Evolutionary conservation across 371 early-diverging fungal genomes (phyloP).

Genomic region (Mortierella polycephala): DNA sequence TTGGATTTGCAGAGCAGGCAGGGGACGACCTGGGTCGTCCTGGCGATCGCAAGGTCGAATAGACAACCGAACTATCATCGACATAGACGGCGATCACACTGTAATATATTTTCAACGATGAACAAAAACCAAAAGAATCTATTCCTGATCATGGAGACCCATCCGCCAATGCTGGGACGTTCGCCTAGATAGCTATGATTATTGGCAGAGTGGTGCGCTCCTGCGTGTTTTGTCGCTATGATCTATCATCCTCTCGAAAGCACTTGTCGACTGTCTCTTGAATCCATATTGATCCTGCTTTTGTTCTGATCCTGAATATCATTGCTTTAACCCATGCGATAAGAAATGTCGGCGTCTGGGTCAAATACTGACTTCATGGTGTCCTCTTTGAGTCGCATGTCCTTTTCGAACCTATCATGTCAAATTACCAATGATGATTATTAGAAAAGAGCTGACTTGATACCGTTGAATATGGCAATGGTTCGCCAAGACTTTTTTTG

Average conservation of each 20-base stretch:
- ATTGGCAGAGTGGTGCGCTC: too few species aligned
- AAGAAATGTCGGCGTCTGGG: slow-evolving; percentile 26
- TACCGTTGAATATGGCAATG: too few species aligned
- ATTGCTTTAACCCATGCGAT: slow-evolving; percentile 25
- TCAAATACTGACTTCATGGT: slow-evolving; percentile 37
- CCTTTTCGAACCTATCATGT: slow-evolving; percentile 46
- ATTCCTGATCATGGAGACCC: too few species aligned
- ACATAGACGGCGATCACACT: slow-evolving; percentile 9
- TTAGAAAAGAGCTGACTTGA: too few species aligned
- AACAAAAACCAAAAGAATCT: not conserved
- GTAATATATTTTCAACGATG: slow-evolving; percentile 5
- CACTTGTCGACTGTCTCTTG: not conserved
- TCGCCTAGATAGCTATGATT: too few species aligned
- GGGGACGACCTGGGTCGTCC: slow-evolving; percentile 44
- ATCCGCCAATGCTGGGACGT: too few species aligned
- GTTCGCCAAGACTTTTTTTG: not conserved
- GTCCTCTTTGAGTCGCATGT: slow-evolving; percentile 48
- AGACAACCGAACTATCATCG: not conserved
- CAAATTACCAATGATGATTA: too few species aligned
- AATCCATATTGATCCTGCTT: not conserved
- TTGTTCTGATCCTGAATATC: too few species aligned
- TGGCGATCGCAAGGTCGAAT: slow-evolving; percentile 48
- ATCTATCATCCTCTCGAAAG: not conserved
- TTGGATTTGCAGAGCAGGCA: slow-evolving; percentile 51
- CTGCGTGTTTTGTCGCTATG: too few species aligned